Evolutionary conservation across 495 filamentous ascomycete genomes (phyloP).

Genomic region (Neurospora sp.): DNA sequence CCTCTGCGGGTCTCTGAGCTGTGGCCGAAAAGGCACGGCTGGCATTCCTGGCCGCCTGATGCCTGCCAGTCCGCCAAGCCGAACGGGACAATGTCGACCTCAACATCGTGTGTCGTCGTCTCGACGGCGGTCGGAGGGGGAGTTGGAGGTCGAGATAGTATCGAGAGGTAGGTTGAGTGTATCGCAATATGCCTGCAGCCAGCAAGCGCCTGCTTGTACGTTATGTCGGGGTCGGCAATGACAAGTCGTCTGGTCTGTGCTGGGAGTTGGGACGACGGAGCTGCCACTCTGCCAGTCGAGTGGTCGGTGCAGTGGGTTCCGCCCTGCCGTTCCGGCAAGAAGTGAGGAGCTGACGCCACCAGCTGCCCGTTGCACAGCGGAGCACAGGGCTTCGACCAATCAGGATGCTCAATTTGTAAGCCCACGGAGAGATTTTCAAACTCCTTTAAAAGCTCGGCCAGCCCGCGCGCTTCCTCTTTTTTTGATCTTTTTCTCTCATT

Average conservation of each 20-base stretch:
- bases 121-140: conserved; percentile 35
- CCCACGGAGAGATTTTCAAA: background rate
- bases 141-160: conserved; percentile 14
- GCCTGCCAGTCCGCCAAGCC: conserved; percentile 67
- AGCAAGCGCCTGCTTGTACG: background rate
- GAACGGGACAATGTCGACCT: conserved; percentile 79
- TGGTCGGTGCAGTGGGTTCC: background rate
- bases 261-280: background rate
- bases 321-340: background rate
- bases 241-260: background rate
- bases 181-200: background rate
- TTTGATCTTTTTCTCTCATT: conserved; percentile 36
- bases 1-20: conserved; percentile 65
- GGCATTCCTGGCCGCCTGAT: conserved; percentile 47
- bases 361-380: background rate
- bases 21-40: conserved; percentile 69
- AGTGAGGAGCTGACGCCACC: background rate
- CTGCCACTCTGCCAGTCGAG: background rate
- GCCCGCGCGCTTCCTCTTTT: conserved; percentile 9
- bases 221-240: background rate
- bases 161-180: background rate
- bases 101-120: conserved; percentile 58
- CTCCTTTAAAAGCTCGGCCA: conserved; percentile 11
- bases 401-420: conserved; percentile 15
- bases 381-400: conserved; percentile 12